These are phyloP conservation scores for Pharus latifolius DNA, from an alignment of 176 grass and related monocot genomes.

Conservation along the genomic window DNA sequence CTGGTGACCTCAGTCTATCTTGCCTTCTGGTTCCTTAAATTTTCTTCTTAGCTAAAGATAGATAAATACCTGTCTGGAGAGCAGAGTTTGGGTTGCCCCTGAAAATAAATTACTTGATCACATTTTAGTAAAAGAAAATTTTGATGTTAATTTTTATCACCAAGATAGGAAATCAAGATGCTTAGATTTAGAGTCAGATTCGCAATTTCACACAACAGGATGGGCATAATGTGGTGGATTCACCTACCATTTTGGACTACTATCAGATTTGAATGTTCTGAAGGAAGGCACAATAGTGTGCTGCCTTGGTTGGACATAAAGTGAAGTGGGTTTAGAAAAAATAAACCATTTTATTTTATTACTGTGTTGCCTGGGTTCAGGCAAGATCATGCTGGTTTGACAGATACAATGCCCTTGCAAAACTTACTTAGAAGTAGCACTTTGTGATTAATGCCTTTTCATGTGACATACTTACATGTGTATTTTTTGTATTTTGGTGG, in stretches of 20 bases:
- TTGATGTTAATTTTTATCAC: neutral
- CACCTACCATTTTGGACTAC: conserved; percentile 1
- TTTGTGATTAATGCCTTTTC: neutral
- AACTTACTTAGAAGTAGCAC: neutral
- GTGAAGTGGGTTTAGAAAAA: neutral
- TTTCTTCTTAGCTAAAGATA: conserved; percentile 9
- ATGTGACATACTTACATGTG: neutral
- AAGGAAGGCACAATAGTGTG: neutral
- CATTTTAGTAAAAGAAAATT: neutral
- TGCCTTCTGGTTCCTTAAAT: too few relatives aligned
- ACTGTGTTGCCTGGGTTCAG: neutral
- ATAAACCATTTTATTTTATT: neutral
- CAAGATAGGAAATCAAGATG: neutral
- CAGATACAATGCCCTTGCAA: neutral
- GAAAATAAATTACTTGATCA: neutral
- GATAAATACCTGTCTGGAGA: neutral
- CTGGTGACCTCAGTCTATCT: too few relatives aligned
- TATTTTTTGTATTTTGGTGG: neutral
- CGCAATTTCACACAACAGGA: neutral
- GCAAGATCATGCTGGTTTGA: neutral
- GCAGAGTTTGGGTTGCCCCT: neutral
- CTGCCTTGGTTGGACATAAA: neutral
- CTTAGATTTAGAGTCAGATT: neutral
- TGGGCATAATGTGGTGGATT: neutral
- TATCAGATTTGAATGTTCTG: conserved; percentile 2